These are phyloP conservation scores for Xylariaceae sp. DNA, from an alignment of 2,329 filamentous ascomycete species.

Conservation along the genomic window DNA sequence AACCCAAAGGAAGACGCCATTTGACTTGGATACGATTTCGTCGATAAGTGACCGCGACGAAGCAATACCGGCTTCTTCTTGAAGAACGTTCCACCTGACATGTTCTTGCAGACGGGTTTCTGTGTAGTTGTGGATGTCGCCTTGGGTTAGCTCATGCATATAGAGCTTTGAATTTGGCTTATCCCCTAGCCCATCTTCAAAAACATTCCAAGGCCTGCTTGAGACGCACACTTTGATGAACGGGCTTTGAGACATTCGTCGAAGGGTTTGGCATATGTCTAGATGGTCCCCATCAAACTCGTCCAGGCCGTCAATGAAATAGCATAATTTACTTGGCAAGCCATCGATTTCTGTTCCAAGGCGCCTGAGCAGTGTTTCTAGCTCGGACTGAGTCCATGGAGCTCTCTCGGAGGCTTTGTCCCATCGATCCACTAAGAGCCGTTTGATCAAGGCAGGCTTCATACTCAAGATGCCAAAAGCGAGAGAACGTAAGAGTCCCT, in stretches of 20 bases:
- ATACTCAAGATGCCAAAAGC: background rate
- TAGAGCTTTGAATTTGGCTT: conserved; percentile 1
- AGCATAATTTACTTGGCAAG: conserved; percentile 4
- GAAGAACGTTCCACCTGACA: conserved; percentile 2
- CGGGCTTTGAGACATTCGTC: conserved; percentile 5
- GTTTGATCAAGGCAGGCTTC: background rate
- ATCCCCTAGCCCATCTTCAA: conserved; percentile 5
- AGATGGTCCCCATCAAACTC: conserved; percentile 13
- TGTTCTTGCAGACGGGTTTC: conserved; percentile 2
- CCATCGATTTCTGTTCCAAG: background rate
- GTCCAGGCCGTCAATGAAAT: conserved; percentile 12
- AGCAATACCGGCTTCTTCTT: background rate
- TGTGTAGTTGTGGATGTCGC: conserved; percentile 5
- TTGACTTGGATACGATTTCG: background rate
- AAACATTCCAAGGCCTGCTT: conserved; percentile 15
- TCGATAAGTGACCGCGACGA: background rate
- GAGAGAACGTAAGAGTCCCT: conserved; percentile 1
- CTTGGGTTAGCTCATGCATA: conserved; percentile 7
- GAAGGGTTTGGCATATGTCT: conserved; percentile 6
- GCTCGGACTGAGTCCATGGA: conserved; percentile 2
- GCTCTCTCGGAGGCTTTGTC: background rate
- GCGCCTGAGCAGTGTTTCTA: background rate
- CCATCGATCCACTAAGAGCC: background rate
- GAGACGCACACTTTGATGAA: conserved; percentile 14
- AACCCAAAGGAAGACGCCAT: conserved; percentile 12